Conservation (phyloP, 1,139 yeast genomes). For the Kodamaea fungicola region DNA sequence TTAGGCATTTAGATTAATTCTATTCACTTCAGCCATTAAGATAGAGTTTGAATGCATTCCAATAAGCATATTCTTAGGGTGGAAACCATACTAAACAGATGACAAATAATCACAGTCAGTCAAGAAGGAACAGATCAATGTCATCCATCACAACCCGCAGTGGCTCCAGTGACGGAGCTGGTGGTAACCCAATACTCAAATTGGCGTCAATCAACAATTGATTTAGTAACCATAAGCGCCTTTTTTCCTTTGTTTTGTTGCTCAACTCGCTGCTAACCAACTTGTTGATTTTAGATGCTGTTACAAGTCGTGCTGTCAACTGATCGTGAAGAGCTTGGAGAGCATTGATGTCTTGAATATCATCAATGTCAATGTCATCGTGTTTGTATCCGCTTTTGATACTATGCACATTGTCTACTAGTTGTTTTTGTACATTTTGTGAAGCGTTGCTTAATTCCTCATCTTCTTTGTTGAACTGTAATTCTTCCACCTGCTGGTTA, state of each 20-base stretch:
- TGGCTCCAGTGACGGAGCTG: constrained; percentile 14
- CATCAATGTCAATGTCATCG: constrained; percentile 13
- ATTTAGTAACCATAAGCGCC: constrained; percentile 52
- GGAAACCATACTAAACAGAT: no score
- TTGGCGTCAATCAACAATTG: constrained; percentile 57
- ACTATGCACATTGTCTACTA: constrained; percentile 2
- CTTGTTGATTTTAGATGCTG: constrained; percentile 49
- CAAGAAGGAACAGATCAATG: constrained; percentile 23
- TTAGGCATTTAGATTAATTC: no score
- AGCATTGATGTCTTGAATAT: constrained; percentile 14
- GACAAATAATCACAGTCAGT: neutral
- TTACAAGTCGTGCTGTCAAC: constrained; percentile 23
- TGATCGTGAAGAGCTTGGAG: constrained; percentile 19
- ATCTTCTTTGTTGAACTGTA: constrained; percentile 7
- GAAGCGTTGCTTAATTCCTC: constrained; percentile 5
- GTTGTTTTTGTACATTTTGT: constrained; percentile 4
- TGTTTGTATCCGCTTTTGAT: constrained; percentile 4
- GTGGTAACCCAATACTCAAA: constrained; percentile 36
- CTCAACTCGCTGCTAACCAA: constrained; percentile 43
- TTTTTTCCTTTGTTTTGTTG: constrained; percentile 31
- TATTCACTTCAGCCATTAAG: no score
- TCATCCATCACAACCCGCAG: constrained; percentile 27
- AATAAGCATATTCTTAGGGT: no score
- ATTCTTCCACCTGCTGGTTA: constrained; percentile 6
- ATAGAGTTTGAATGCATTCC: no score